Evolutionary conservation across 2,329 filamentous ascomycete genomes (phyloP).

Genomic region (Hypoxylon sp.): DNA sequence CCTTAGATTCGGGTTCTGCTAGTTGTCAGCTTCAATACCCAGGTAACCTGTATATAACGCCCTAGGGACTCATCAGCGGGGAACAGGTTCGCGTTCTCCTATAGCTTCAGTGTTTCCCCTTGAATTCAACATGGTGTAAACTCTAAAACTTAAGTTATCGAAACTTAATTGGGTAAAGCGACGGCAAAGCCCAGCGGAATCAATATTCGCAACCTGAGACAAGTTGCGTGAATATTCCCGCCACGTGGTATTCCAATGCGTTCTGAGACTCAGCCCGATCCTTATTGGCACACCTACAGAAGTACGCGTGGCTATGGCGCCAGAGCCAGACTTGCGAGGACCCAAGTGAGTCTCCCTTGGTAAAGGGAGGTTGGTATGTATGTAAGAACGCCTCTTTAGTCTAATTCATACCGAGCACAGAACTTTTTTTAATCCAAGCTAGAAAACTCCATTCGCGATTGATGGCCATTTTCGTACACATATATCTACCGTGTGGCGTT

Average conservation of each 20-base stretch:
- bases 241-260: constrained; percentile 31
- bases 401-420: not conserved
- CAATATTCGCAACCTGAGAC: constrained; percentile 4
- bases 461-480: constrained; percentile 9
- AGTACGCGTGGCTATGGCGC: constrained; percentile 24
- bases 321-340: constrained; percentile 8
- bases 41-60: not conserved
- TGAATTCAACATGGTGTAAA: not conserved
- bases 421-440: not conserved
- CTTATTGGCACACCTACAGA: constrained; percentile 21
- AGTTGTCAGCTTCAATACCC: not conserved
- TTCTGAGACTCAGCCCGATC: not conserved
- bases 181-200: constrained; percentile 8
- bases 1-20: not conserved
- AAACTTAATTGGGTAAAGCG: constrained; percentile 8
- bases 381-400: not conserved
- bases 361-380: constrained; percentile 7
- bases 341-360: constrained; percentile 2
- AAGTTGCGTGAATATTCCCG: constrained; percentile 9
- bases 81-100: not conserved
- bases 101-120: not conserved
- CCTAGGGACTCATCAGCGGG: not conserved
- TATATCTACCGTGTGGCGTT: constrained; percentile 11
- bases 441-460: not conserved
- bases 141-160: not conserved